Conservation (phyloP, 805 yeast genomes). For the Schizosaccharomyces octosporus region DNA sequence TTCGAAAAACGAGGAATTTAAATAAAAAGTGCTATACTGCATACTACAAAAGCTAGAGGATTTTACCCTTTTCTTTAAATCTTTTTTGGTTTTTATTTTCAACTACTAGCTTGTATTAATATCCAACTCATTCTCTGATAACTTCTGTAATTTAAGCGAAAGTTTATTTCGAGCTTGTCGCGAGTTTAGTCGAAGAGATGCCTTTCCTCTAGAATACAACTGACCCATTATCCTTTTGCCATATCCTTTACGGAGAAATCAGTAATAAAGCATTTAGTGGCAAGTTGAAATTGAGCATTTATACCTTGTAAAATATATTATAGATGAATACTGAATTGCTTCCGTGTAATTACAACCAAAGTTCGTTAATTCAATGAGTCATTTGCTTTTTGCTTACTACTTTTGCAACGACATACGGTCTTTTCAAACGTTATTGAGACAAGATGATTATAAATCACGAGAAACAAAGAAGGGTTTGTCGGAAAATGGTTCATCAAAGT, state of each 20-base stretch:
- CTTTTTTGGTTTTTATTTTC: neutral
- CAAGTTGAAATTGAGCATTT: too few relatives aligned
- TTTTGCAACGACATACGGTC: neutral
- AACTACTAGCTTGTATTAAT: neutral
- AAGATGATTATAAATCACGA: neutral
- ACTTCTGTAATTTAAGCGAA: neutral
- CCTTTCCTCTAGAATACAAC: too few relatives aligned
- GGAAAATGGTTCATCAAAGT: neutral
- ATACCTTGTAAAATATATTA: too few relatives aligned
- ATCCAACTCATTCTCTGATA: neutral
- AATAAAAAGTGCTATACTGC: too few relatives aligned
- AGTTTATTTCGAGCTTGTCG: neutral
- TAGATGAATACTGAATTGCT: too few relatives aligned
- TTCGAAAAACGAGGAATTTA: conserved; percentile 13
- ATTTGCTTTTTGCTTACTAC: neutral
- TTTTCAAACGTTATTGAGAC: neutral
- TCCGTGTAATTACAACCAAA: too few relatives aligned
- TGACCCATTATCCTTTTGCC: too few relatives aligned
- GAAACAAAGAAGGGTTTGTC: neutral
- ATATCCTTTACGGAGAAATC: too few relatives aligned
- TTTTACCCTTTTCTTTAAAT: neutral
- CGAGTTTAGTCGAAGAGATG: too few relatives aligned
- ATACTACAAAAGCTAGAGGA: neutral
- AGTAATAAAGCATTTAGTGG: too few relatives aligned
- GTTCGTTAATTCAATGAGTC: neutral